A percentile compares a stretch with the other conserved stretches of the same genome.
Evolutionary conservation across 2,329 filamentous ascomycete genomes (phyloP).

Genomic region (Colletotrichum tamarilloi): DNA sequence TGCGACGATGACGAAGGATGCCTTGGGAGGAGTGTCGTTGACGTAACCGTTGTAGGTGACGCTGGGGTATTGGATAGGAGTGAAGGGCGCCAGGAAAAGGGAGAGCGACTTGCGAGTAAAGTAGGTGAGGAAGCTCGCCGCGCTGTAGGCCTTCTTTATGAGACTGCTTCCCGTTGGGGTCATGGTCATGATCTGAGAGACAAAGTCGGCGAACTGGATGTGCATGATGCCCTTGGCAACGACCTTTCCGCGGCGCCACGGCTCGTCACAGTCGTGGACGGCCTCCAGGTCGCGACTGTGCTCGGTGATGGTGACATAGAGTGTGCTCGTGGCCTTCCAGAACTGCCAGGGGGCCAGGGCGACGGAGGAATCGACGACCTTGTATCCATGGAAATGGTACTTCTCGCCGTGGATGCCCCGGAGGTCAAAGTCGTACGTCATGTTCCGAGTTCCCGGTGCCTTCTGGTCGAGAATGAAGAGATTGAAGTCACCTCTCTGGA

Average conservation of each 20-base stretch:
- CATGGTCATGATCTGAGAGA: slow-evolving; percentile 66
- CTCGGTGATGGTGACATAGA: slow-evolving; percentile 70
- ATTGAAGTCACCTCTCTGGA: slow-evolving; percentile 67
- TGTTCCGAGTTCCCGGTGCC: slow-evolving; percentile 66
- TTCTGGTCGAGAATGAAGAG: slow-evolving; percentile 65
- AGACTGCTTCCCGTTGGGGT: slow-evolving; percentile 60
- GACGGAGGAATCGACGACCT: slow-evolving; percentile 70
- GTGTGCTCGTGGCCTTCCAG: slow-evolving; percentile 71
- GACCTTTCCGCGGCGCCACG: slow-evolving; percentile 54
- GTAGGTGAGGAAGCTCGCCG: slow-evolving; percentile 63
- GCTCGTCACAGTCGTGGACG: slow-evolving; percentile 48
- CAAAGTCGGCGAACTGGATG: slow-evolving; percentile 64
- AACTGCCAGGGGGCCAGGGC: slow-evolving; percentile 66
- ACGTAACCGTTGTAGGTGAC: slow-evolving; percentile 60
- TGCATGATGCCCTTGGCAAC: slow-evolving; percentile 70
- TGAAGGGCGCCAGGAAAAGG: slow-evolving; percentile 66
- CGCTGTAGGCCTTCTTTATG: slow-evolving; percentile 55
- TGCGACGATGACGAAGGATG: slow-evolving; percentile 59
- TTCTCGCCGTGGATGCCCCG: slow-evolving; percentile 61
- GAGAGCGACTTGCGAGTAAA: slow-evolving; percentile 65
- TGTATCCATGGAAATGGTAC: slow-evolving; percentile 71
- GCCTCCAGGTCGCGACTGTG: slow-evolving; percentile 39
- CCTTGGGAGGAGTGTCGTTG: slow-evolving; percentile 60
- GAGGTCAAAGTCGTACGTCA: slow-evolving; percentile 73
- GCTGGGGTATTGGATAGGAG: slow-evolving; percentile 65